Base-by-base conservation (phyloP, 1,139 yeast species). In the Debaryomyces sp. region DNA sequence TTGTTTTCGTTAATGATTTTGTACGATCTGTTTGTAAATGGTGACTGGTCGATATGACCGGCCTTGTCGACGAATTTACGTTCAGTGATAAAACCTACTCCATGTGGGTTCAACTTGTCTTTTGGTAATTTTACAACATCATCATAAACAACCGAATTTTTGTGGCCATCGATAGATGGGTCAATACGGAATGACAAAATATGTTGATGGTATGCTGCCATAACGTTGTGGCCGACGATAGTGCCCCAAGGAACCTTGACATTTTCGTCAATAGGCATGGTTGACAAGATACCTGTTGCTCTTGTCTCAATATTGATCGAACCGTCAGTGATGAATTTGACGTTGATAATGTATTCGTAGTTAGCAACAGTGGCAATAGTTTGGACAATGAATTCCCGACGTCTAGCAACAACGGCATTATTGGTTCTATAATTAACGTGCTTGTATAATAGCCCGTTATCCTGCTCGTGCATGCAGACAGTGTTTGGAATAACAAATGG, bases 131-230 rank as follows among this genome's bases (percentile, higher is more conserved):
- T 81, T 52, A 78, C 81, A 46, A 86, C 85, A 64, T 89, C 96
- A 62, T 86, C 91, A 58, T 80, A 85, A 48, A 82, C 85, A 52
- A 87, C 89, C 9, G 95, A 75, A 75, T 89, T 89, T 59, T 83
- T 77, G 70, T 88, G 89, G 59, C 96, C 96, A 62, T 89, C 96
- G 47, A 89, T 66, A 49, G 96, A 91, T 39, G 96, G 92, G 69
- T 89, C 96, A 60, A 89, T 83, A 76, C 96, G 85, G 71, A 89
- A 84, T 12, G 89, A 83, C 64, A 89, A 78, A 59, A 89, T 78
- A 71, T 89, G 96, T 77, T 89, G 96, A 69, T 89, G 96, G 71
- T 86, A 86, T 33, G 96, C 87, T 46, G 96, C 96, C 80, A 88
- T 79, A 50, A 86, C 94, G 62, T 89, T 85, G 54, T 96, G 96